Evolutionary conservation across 2,329 filamentous ascomycete species (phyloP).

Genomic region (Orbilia javanica): DNA sequence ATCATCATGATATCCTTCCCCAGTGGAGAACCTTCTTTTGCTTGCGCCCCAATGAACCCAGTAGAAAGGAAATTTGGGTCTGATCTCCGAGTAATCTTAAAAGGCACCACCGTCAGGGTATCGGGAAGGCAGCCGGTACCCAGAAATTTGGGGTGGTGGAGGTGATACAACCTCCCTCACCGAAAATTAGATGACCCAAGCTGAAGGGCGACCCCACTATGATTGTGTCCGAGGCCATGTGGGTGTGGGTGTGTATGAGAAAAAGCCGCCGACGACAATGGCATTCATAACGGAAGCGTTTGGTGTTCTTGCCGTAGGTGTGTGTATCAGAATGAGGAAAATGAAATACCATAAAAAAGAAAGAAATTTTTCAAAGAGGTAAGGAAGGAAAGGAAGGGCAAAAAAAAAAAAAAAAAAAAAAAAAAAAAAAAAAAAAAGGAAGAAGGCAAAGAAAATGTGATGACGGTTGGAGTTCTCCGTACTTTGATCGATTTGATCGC

Average conservation of each 20-base stretch:
- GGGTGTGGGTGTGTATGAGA: conserved; percentile 1
- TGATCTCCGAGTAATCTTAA: conserved; percentile 58
- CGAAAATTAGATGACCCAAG: conserved; percentile 53
- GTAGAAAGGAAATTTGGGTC: conserved; percentile 59
- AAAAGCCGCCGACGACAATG: conserved; percentile 23
- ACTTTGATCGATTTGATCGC: conserved; percentile 1
- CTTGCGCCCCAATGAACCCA: conserved; percentile 45
- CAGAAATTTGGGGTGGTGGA: conserved; percentile 57
- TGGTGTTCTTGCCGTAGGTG: not conserved
- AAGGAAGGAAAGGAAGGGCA: not conserved
- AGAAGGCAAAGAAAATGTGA: conserved; percentile 15
- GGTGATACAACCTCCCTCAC: conserved; percentile 34
- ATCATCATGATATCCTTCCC: not conserved
- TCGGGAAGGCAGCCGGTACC: conserved; percentile 58
- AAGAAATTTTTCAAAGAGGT: not conserved
- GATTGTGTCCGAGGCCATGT: not conserved
- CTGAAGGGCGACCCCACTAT: conserved; percentile 48
- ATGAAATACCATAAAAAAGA: not conserved
- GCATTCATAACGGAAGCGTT: conserved; percentile 15
- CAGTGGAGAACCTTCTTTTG: conserved; percentile 23
- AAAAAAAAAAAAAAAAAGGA: not conserved
- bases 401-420: not conserved
- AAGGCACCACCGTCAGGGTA: conserved; percentile 55
- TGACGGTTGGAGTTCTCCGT: conserved; percentile 23
- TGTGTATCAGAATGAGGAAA: conserved; percentile 3